phyloP scores from a whole-genome alignment of 345 rosid species.

The Pugionium cornutum region DNA sequence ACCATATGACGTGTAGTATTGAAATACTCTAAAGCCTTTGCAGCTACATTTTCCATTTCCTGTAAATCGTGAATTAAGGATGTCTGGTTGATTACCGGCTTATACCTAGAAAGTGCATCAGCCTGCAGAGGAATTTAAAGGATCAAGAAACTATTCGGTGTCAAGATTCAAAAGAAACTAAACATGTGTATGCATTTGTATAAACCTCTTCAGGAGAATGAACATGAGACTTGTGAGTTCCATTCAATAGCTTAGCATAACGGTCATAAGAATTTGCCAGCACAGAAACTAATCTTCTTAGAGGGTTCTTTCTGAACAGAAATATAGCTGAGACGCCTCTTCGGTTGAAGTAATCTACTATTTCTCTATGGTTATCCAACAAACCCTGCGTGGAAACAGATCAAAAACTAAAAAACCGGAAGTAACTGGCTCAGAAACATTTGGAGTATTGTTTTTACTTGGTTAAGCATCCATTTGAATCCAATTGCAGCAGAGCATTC shows the following conservation, averaged over 20 bases:
- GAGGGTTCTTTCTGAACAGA: conserved; percentile 72
- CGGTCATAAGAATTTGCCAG: conserved; percentile 87
- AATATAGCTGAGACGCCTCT: conserved; percentile 77
- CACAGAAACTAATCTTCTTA: conserved; percentile 86
- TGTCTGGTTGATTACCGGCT: conserved; percentile 70
- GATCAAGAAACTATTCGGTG: conserved; percentile 29
- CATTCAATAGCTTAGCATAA: conserved; percentile 81
- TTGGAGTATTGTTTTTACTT: conserved; percentile 45
- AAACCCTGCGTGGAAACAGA: conserved; percentile 56
- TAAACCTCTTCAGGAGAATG: conserved; percentile 86
- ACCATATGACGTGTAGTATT: conserved; percentile 72
- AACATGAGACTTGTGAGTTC: conserved; percentile 96
- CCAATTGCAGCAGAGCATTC: conserved; percentile 96
- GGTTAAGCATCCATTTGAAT: conserved; percentile 99
- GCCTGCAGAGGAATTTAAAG: conserved; percentile 51
- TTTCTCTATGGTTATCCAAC: conserved; percentile 61
- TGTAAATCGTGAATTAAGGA: conserved; percentile 62
- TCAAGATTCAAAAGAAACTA: conserved; percentile 3
- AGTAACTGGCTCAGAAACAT: background rate
- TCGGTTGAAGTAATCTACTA: conserved; percentile 77
- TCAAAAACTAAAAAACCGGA: background rate
- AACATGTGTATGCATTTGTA: background rate
- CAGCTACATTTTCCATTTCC: conserved; percentile 57
- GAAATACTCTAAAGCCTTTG: conserved; percentile 63
- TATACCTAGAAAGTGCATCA: conserved; percentile 70